Conservation (phyloP, 768 basidiomycete species). For the Boletus eberwhitei region DNA sequence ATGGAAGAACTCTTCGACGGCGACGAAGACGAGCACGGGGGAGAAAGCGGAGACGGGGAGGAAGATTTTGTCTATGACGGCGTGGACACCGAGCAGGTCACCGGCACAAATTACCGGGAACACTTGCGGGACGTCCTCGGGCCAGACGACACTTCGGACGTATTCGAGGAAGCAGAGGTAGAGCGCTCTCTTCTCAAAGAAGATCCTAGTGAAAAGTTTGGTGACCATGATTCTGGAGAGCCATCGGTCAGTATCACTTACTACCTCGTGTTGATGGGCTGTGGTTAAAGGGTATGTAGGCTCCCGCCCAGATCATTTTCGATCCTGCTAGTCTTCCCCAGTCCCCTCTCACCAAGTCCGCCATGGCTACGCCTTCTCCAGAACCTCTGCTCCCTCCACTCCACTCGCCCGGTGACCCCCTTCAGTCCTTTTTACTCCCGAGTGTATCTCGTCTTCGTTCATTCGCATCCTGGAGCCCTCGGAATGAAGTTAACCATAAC, state of each 20-base stretch:
- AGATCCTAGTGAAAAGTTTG: constrained; percentile 32
- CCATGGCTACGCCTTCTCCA: constrained; percentile 38
- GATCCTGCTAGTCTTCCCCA: constrained; percentile 40
- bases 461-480: constrained; percentile 47
- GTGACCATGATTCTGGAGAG: constrained; percentile 20
- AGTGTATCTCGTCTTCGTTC: constrained; percentile 81
- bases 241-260: constrained; percentile 32
- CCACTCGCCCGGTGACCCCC: constrained; percentile 5
- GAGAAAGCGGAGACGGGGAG: constrained; percentile 49
- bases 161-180: constrained; percentile 44
- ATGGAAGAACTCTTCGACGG: constrained; percentile 34
- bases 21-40: constrained; percentile 41
- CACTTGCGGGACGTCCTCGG: constrained; percentile 73
- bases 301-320: constrained; percentile 37
- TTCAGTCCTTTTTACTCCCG: constrained; percentile 65
- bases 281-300: constrained; percentile 26
- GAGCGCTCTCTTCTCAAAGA: constrained; percentile 45
- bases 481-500: constrained; percentile 40
- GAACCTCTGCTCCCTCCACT: not conserved
- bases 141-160: constrained; percentile 52
- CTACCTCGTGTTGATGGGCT: constrained; percentile 17
- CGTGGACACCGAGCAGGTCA: constrained; percentile 49
- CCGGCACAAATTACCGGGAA: constrained; percentile 56
- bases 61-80: constrained; percentile 74
- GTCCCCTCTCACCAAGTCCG: constrained; percentile 32